Percentiles rank a stretch among this genome's conserved stretches.
Conservation (phyloP, 805 yeast genomes). For the Wickerhamomyces queroliae region DNA sequence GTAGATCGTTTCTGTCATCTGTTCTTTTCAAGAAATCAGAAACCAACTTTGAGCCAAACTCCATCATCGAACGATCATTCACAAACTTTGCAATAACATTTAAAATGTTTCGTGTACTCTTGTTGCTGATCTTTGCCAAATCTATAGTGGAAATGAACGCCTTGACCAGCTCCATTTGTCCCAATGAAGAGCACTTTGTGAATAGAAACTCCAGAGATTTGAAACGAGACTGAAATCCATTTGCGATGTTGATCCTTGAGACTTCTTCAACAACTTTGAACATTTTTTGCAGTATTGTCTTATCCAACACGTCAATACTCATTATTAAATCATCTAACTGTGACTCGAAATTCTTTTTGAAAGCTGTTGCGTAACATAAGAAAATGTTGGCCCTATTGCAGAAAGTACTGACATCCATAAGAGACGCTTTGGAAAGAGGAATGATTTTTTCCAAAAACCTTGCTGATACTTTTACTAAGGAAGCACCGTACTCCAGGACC, state of each 20-base stretch:
- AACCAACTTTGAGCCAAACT: slow-evolving; percentile 2
- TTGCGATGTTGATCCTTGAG: slow-evolving; percentile 7
- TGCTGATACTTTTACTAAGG: slow-evolving; percentile 2
- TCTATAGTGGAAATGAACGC: slow-evolving; percentile 2
- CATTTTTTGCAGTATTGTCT: slow-evolving; percentile 1
- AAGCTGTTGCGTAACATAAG: slow-evolving; percentile 7
- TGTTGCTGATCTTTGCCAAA: not conserved
- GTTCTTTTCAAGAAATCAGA: not conserved
- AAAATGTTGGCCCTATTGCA: slow-evolving; percentile 19
- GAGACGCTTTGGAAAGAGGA: slow-evolving; percentile 14
- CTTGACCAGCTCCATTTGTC: slow-evolving; percentile 5
- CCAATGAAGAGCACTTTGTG: not conserved
- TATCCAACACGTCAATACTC: slow-evolving; percentile 5
- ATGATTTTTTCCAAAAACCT: slow-evolving; percentile 17
- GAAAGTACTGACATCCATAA: slow-evolving; percentile 9
- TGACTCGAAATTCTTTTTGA: slow-evolving; percentile 13
- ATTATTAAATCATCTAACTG: slow-evolving; percentile 10
- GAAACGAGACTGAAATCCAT: slow-evolving; percentile 3
- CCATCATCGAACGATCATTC: slow-evolving; percentile 6
- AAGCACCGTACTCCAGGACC: slow-evolving; percentile 5
- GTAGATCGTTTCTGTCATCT: slow-evolving; percentile 1
- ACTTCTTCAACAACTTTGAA: slow-evolving; percentile 6
- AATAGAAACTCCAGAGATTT: not conserved
- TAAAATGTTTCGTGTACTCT: slow-evolving; percentile 10
- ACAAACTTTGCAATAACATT: slow-evolving; percentile 6